phyloP scores from a whole-genome alignment of 495 filamentous ascomycete species.

The Penicillium paxilli region DNA sequence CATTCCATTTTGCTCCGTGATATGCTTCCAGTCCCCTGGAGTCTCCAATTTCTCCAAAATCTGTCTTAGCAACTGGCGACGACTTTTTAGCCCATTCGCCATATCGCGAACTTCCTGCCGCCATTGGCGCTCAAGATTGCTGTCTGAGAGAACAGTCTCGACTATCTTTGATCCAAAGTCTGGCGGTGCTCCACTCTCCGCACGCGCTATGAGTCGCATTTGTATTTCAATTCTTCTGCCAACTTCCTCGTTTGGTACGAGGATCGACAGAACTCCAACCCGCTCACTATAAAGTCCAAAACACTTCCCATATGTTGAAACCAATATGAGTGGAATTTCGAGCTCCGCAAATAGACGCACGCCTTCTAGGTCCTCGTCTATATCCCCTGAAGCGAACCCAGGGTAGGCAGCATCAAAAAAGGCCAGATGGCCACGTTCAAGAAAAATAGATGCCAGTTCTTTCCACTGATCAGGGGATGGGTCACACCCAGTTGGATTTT shows the following conservation, averaged over 20 bases:
- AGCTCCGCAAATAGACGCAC: conserved; percentile 11
- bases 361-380: conserved; percentile 10
- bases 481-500: conserved; percentile 20
- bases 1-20: conserved; percentile 20
- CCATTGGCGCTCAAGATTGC: conserved; percentile 7
- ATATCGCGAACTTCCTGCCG: conserved; percentile 9
- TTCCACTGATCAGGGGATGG: conserved; percentile 12
- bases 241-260: conserved; percentile 6
- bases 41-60: conserved; percentile 11
- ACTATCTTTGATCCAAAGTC: conserved; percentile 16
- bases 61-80: conserved; percentile 4
- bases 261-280: conserved; percentile 10
- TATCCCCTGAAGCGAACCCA: conserved; percentile 14
- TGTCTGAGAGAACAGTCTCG: conserved; percentile 11
- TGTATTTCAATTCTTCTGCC: conserved; percentile 6
- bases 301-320: conserved; percentile 15
- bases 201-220: conserved; percentile 6
- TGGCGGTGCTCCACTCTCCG: conserved; percentile 11
- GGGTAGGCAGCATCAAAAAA: conserved; percentile 19
- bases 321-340: conserved; percentile 12
- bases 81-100: conserved; percentile 6
- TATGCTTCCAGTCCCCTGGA: conserved; percentile 13
- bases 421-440: conserved; percentile 10
- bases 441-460: conserved; percentile 10
- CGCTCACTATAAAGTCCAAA: conserved; percentile 22